Conservation (phyloP, 441 rosid genomes). For the Syzygium syzygioides region DNA sequence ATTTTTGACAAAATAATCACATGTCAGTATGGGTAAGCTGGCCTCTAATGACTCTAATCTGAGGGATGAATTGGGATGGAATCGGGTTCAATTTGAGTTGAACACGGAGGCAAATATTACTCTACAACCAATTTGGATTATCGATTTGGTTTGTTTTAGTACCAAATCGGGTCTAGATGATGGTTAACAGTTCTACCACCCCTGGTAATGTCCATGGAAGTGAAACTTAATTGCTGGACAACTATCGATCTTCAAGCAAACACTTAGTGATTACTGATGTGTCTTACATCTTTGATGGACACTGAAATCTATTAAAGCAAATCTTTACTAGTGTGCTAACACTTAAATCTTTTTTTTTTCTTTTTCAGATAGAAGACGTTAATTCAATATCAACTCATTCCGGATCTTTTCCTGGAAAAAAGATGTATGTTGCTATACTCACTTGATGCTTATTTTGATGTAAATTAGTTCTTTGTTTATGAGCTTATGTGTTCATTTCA, state of each 20-base stretch:
- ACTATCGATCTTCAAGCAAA: neutral
- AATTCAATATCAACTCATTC: neutral
- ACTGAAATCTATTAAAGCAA: neutral
- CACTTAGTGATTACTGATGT: neutral
- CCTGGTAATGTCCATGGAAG: neutral
- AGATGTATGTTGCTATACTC: conserved; percentile 15
- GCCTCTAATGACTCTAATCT: neutral
- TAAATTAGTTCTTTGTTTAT: neutral
- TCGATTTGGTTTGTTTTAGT: neutral
- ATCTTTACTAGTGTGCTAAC: neutral
- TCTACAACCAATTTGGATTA: neutral
- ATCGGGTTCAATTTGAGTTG: neutral
- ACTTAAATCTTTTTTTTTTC: neutral
- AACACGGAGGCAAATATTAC: neutral
- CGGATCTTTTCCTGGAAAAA: conserved; percentile 5
- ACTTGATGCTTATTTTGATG: neutral
- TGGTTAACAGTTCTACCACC: neutral
- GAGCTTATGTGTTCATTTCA: neutral
- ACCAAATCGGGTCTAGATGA: neutral
- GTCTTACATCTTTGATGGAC: neutral
- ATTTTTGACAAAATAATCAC: neutral
- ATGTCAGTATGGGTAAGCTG: neutral
- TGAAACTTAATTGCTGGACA: neutral
- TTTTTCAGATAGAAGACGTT: conserved; percentile 15
- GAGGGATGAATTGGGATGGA: neutral